Evolutionary conservation across 2,329 filamentous ascomycete species (phyloP).

Genomic region (Arthrobotrys entomopaga): DNA sequence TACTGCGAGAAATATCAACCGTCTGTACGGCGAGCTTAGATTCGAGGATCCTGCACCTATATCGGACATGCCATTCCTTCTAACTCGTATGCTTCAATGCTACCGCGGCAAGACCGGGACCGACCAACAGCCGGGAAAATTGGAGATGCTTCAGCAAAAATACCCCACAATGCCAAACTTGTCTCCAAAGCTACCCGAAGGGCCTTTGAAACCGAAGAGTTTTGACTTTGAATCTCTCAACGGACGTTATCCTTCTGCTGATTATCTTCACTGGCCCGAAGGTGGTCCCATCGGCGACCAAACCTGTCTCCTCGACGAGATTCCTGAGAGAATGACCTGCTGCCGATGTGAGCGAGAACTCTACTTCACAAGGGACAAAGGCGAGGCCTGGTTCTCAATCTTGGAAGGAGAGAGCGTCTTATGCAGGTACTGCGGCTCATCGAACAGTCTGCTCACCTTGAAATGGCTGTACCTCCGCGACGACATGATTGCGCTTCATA

Average conservation of each 20-base stretch:
- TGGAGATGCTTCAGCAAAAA: not conserved
- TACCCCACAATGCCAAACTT: slow-evolving; percentile 6
- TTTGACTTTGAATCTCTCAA: slow-evolving; percentile 37
- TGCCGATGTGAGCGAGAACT: slow-evolving; percentile 37
- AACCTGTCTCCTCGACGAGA: slow-evolving; percentile 41
- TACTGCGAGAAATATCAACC: slow-evolving; percentile 28
- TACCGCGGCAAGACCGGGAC: not conserved
- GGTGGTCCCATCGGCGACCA: slow-evolving; percentile 15
- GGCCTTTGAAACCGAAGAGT: slow-evolving; percentile 18
- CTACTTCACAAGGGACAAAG: slow-evolving; percentile 45
- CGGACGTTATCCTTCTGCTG: slow-evolving; percentile 4
- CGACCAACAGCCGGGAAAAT: not conserved
- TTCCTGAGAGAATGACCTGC: slow-evolving; percentile 42
- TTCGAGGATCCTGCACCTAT: slow-evolving; percentile 30
- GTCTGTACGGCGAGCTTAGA: slow-evolving; percentile 28
- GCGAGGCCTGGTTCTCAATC: slow-evolving; percentile 47
- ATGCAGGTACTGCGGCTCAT: slow-evolving; percentile 44
- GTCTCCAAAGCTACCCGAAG: not conserved
- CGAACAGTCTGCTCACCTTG: slow-evolving; percentile 31
- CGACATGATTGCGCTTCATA: slow-evolving; percentile 31
- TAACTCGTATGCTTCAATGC: slow-evolving; percentile 5
- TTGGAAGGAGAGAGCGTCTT: slow-evolving; percentile 34
- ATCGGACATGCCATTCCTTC: slow-evolving; percentile 23
- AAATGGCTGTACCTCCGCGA: slow-evolving; percentile 48
- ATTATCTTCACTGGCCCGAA: slow-evolving; percentile 49